Base-by-base conservation (phyloP, 2,329 filamentous ascomycete genomes). In the Colletotrichum kahawae region DNA sequence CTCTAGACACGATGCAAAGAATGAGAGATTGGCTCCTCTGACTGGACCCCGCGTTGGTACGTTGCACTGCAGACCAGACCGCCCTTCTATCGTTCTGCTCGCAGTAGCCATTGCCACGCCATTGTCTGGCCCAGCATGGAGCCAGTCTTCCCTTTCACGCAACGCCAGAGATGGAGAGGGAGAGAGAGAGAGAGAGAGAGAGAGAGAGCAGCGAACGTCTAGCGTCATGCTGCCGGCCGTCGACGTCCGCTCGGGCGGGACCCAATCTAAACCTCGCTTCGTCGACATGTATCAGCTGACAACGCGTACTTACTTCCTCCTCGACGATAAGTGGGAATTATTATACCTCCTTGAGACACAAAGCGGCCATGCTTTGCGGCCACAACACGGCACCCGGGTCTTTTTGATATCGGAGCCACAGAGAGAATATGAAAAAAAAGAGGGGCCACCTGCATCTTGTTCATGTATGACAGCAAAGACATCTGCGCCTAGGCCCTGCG, bases 391-490 rank as follows among this genome's bases (percentile, higher is more conserved):
- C 31, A 56, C 24, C 60, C 67, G 57, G 38, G 18, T 62, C 59
- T 59, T 27, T 71, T 43, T 68, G 59, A 76, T 74, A 74, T 66
- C 59, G 69, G 18, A 34, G 31, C 16, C 29, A 56, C 9, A 21
- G 29, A 31, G 34, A 13, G 36, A 14, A 24, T 24, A 43, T 10
- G 29, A 31, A 65, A 33, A 33, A 72, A 63, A 63, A 29, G 69
- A 68, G 56, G 65, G 65, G 60, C 65, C 51, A 16, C 33, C 60
- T 57, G 68, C 69, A 63, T 67, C 66, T 59, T 71, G 56, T 33
- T 59, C 57, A 71, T 64, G 75, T 75, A 71, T 68, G 71, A 70
- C 75, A 76, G 51, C 75, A 67, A 76, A 71, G 71, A 71, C 54
- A 64, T 64, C 74, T 75, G 71, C 71, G 74, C 72, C 57, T 69